Percentiles rank a stretch among this genome's conserved stretches.
Conservation (phyloP, 352 stramenopile species). For the Phytopythium ostracodes region DNA sequence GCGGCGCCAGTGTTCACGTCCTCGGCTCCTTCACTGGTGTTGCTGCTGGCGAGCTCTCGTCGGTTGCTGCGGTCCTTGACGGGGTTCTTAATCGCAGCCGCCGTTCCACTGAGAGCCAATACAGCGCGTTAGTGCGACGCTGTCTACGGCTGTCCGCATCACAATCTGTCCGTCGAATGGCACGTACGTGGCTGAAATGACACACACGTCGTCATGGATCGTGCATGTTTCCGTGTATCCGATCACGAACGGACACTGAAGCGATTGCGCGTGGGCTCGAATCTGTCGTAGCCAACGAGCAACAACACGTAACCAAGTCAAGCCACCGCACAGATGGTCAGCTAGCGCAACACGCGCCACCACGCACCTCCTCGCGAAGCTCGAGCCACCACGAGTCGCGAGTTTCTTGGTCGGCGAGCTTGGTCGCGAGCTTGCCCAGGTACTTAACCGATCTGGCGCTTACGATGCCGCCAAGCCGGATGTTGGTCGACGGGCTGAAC, state of each 20-base stretch:
- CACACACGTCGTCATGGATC: slow-evolving; percentile 96
- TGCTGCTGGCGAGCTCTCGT: slow-evolving; percentile 33
- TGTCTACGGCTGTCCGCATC: background rate
- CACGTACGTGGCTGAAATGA: slow-evolving; percentile 94
- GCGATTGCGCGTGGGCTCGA: slow-evolving; percentile 91
- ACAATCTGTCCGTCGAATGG: background rate
- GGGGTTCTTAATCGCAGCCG: slow-evolving; percentile 75
- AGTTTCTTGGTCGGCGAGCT: slow-evolving; percentile 96
- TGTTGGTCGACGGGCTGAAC: slow-evolving; percentile 80
- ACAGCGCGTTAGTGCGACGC: background rate
- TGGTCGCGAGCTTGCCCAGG: slow-evolving; percentile 90
- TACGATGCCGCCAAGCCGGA: slow-evolving; percentile 81
- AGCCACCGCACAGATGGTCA: background rate
- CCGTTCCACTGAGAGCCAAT: slow-evolving; percentile 47
- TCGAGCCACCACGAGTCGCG: slow-evolving; percentile 98
- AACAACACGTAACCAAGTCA: background rate
- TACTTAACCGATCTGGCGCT: slow-evolving; percentile 88
- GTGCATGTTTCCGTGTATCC: slow-evolving; percentile 96
- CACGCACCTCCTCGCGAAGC: slow-evolving; percentile 90
- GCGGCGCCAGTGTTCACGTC: slow-evolving; percentile 1
- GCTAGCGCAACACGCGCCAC: background rate
- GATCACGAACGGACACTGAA: slow-evolving; percentile 96
- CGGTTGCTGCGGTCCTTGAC: slow-evolving; percentile 27
- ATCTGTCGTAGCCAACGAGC: slow-evolving; percentile 48
- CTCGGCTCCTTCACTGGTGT: slow-evolving; percentile 28